Evolutionary conservation across 2,329 filamentous ascomycete genomes (phyloP).

Genomic region (Neopestalotiopsis clavispora): DNA sequence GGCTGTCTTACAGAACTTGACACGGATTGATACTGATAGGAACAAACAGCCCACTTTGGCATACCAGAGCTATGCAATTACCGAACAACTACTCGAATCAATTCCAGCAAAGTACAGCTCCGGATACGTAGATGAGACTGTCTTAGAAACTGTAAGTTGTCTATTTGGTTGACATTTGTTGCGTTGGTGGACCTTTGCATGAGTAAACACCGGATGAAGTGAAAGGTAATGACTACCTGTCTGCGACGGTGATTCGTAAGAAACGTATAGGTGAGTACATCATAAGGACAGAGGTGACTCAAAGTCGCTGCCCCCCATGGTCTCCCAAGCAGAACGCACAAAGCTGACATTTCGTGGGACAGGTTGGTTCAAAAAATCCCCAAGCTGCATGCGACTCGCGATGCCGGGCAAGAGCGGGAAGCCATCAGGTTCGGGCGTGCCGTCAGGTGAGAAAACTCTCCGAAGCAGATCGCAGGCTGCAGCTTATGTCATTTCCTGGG

Average conservation of each 20-base stretch:
- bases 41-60: neutral
- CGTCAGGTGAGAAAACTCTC: neutral
- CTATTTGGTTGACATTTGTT: neutral
- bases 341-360: neutral
- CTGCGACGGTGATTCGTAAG: neutral
- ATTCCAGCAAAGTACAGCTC: neutral
- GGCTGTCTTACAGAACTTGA: no score
- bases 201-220: neutral
- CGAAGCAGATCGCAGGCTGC: neutral
- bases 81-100: neutral
- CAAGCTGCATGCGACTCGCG: neutral
- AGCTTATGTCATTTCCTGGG: neutral
- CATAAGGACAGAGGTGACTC: neutral
- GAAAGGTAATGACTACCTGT: neutral
- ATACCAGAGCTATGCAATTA: neutral
- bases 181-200: neutral
- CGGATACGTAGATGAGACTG: neutral
- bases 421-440: neutral
- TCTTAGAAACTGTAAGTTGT: neutral
- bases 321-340: neutral
- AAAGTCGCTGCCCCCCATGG: neutral
- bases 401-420: neutral
- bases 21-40: no score
- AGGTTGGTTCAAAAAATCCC: neutral
- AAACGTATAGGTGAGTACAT: neutral